Evolutionary conservation across 2,329 filamentous ascomycete genomes (phyloP).

Genomic region (Ceratocystis ficicola): DNA sequence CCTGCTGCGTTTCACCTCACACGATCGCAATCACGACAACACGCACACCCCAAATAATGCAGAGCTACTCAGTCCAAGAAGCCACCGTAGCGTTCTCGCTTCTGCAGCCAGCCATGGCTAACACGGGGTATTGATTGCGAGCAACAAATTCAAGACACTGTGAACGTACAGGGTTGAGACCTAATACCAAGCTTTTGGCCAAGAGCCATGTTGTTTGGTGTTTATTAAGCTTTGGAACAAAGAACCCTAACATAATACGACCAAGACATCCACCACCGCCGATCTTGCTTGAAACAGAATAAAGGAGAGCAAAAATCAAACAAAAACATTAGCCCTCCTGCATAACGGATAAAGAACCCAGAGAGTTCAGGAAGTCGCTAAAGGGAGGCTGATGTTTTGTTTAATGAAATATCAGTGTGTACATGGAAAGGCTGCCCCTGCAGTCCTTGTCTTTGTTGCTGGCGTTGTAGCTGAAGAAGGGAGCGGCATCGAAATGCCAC

Average conservation of each 20-base stretch:
- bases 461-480: neutral
- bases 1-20: too few species aligned
- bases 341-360: neutral
- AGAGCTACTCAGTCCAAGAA: neutral
- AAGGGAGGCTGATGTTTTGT: neutral
- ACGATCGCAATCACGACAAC: neutral
- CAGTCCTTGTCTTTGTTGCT: neutral
- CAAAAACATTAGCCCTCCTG: neutral
- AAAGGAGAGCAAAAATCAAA: neutral
- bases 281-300: neutral
- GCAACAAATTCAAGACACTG: neutral
- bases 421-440: neutral
- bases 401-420: neutral
- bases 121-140: neutral
- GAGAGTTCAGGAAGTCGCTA: neutral
- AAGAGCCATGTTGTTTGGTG: neutral
- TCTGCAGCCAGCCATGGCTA: neutral
- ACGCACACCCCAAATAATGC: neutral
- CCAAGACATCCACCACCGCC: neutral
- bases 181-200: slow-evolving; percentile 8
- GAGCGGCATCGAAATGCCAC: neutral
- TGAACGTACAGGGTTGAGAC: neutral
- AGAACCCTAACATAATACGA: neutral
- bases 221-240: slow-evolving; percentile 4
- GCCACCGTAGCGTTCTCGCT: neutral